These are phyloP conservation scores for Solanum chmielewskii DNA, from an alignment of 257 asterid species.

Conservation along the genomic window DNA sequence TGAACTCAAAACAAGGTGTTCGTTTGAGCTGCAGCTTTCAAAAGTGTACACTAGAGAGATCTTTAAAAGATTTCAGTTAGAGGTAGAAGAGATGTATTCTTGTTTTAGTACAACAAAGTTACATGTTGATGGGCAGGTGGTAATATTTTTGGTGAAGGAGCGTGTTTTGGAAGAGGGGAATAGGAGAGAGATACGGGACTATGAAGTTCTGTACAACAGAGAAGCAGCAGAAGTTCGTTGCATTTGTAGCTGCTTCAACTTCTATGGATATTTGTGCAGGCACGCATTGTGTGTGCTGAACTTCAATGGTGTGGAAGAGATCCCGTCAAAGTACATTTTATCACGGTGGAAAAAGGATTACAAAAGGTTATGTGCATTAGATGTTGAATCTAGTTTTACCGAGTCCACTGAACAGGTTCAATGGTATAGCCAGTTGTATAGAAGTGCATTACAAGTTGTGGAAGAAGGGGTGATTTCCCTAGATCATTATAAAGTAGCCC, in stretches of 20 bases:
- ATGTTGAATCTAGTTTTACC: conserved; percentile 2
- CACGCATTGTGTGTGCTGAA: conserved; percentile 70
- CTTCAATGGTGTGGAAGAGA: conserved; percentile 68
- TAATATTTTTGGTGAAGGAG: conserved; percentile 62
- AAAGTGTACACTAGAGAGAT: conserved; percentile 47
- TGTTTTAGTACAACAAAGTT: conserved; percentile 69
- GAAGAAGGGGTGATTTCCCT: conserved; percentile 72
- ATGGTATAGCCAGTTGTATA: conserved; percentile 40
- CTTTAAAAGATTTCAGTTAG: conserved; percentile 55
- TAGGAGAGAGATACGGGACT: conserved; percentile 47
- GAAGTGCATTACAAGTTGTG: conserved; percentile 70
- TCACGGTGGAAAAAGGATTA: conserved; percentile 70
- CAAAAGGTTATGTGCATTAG: conserved; percentile 31
- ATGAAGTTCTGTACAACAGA: conserved; percentile 54
- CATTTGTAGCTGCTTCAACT: conserved; percentile 75
- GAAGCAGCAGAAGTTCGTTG: conserved; percentile 58
- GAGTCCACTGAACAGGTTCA: conserved; percentile 26
- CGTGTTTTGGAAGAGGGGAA: conserved; percentile 50
- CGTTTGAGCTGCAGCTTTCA: conserved; percentile 63
- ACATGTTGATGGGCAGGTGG: conserved; percentile 44
- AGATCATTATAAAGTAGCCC: conserved; percentile 58
- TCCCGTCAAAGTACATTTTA: conserved; percentile 56
- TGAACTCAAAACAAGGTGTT: conserved; percentile 54
- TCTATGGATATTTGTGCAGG: conserved; percentile 68
- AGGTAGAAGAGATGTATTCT: conserved; percentile 82